Evolutionary conservation across 441 rosid genomes (phyloP), one percentile per base, ranked within the genome.

Genomic region (Populus tomentosa): DNA sequence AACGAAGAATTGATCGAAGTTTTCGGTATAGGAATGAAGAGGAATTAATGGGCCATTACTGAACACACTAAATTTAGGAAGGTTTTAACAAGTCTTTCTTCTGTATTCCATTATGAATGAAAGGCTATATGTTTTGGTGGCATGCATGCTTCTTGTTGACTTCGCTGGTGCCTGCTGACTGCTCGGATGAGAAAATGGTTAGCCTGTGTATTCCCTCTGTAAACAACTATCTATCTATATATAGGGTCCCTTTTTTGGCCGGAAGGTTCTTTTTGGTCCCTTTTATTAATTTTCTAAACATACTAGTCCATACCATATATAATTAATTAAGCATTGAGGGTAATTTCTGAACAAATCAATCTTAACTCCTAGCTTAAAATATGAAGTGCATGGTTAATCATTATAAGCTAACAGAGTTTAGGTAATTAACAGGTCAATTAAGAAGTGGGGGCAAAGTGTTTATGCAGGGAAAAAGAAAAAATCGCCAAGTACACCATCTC

Each of bases 1-100:
- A 76, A 63, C 80, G 77, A 81, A 70, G 75, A 73, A 38, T 53
- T 69, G 66, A n/a, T 76, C 75, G 68, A 65, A 16, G 35, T 75
- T 81, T 53, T 62, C 67, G 77, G 83, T 30, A 35, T 38, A 20
- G 59, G 71, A 63, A 70, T 73, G 62, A 38, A 70, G 69, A 61
- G 71, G 76, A 61, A 32, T 26, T 26, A 26, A 26, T 24, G 38
- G 63, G 7, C 11, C 28, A 10, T 33, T 75, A 42, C 68, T 21
- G 46, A 64, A 21, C 32, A 13, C 20, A 10, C 82, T 77, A 83
- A 65, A 77, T 73, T 75, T 83, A 76, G 86, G 5, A 10, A 36
- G 13, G 65, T 82, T 81, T 70, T 72, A 72, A 79, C 61, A 67
- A 78, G 77, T 80, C 77, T 67, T 42, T 9, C 26, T 35, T 20